Evolutionary conservation across 2,329 filamentous ascomycete genomes (phyloP).

Genomic region (Aspergillus viridinutans): DNA sequence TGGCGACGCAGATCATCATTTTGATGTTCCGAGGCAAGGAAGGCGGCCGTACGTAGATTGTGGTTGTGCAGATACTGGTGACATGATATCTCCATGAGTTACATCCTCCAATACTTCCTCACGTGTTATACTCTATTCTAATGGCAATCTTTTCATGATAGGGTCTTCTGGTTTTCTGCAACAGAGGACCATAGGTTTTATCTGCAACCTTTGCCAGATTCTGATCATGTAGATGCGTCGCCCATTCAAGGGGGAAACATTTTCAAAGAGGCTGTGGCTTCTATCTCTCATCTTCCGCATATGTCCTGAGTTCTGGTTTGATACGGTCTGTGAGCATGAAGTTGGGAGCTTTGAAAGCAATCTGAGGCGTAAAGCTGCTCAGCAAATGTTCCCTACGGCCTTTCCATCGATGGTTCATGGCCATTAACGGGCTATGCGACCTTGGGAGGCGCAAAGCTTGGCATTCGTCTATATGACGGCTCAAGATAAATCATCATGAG

Average conservation of each 20-base stretch:
- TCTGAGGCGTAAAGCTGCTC: too few relatives aligned
- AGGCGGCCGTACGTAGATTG: conserved; percentile 15
- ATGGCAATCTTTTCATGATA: not conserved
- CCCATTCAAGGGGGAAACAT: not conserved
- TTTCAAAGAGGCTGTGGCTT: not conserved
- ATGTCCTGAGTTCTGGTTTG: not conserved
- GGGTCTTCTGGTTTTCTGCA: not conserved
- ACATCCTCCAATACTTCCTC: conserved; percentile 12
- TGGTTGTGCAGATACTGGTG: conserved; percentile 10
- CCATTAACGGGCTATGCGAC: not conserved
- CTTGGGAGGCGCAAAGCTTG: not conserved
- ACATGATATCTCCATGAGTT: conserved; percentile 10
- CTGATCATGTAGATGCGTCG: not conserved
- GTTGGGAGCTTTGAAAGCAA: not conserved
- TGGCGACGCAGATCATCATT: conserved; percentile 22
- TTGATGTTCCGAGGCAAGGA: conserved; percentile 13
- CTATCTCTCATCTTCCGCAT: not conserved
- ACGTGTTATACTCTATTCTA: conserved; percentile 6
- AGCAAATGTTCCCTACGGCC: not conserved
- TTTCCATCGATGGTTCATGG: not conserved
- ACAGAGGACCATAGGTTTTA: not conserved
- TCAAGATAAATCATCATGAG: not conserved
- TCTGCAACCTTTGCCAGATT: not conserved
- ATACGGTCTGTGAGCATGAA: not conserved
- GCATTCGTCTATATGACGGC: not conserved